A percentile compares a stretch with the other conserved stretches of the same genome.
These are phyloP conservation scores for Aureobasidium leucospermi DNA, from an alignment of 2,329 filamentous ascomycete species.

Conservation along the genomic window DNA sequence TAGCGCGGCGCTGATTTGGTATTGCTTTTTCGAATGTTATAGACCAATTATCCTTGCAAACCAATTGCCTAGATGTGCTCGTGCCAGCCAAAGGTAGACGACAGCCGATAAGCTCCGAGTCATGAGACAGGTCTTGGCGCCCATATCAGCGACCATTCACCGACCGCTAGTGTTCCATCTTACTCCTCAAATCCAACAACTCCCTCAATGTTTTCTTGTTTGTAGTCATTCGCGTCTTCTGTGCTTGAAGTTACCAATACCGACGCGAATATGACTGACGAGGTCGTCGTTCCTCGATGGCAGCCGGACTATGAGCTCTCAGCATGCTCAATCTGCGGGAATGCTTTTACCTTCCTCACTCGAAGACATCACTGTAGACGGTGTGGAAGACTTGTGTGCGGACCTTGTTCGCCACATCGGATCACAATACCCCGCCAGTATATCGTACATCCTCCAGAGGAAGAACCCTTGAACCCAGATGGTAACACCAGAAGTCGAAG, in stretches of 20 bases:
- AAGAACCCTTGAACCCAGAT: constrained; percentile 13
- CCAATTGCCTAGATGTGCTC: neutral
- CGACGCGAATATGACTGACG: constrained; percentile 17
- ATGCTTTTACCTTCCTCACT: constrained; percentile 74
- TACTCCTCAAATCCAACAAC: neutral
- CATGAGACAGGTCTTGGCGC: neutral
- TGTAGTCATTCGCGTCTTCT: neutral
- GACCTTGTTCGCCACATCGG: constrained; percentile 81
- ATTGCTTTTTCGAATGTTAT: neutral
- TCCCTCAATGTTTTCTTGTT: neutral
- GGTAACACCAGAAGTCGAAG: constrained; percentile 37
- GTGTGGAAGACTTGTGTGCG: constrained; percentile 88
- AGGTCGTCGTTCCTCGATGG: constrained; percentile 65
- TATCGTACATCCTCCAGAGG: constrained; percentile 70
- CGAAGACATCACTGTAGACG: constrained; percentile 94
- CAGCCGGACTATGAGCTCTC: constrained; percentile 80
- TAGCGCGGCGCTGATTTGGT: constrained; percentile 1
- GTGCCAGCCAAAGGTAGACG: neutral
- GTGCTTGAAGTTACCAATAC: neutral
- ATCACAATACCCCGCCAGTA: constrained; percentile 93
- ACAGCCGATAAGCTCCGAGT: neutral
- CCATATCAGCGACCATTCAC: neutral
- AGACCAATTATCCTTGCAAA: neutral
- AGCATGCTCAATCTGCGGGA: constrained; percentile 75
- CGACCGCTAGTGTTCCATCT: neutral